Evolutionary conservation across 2,329 filamentous ascomycete species (phyloP), one percentile per base, ranked within the genome.

Genomic region (Penicillium glabrum): DNA sequence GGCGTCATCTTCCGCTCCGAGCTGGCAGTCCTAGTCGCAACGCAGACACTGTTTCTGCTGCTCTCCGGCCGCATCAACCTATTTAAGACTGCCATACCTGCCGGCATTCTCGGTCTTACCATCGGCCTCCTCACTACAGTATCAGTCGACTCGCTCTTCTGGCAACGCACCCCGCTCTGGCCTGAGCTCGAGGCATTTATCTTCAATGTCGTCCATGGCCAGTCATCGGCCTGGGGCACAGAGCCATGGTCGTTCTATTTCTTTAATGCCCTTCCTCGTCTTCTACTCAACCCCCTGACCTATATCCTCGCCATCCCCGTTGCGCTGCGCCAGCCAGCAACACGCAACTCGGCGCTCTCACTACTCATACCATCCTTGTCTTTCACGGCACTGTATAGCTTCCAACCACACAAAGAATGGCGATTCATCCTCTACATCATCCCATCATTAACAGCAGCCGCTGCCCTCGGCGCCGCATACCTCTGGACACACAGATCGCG

Each of bases 381-480:
- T 29, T 99, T 93, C 72, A 81, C 96, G 21, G 82, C 82, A 5
- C 74, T 96, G 44, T 98, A 96, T 79, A 96, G 91, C 61, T 67
- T 91, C 50, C 89, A 96, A 60, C 93, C 93, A 0, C 95, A 99
- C 78, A 99, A 99, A 72, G 95, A 99, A 77, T 89, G 92, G 72
- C 89, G 95, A 19, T 99, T 99, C 79, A 88, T 99, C 65, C 86
- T 98, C 67, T 98, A 98, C 76, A 82, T 86, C 51, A 82, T 96
- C 24, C 95, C 95, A 0, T 82, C 88, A 0, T 78, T 98, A 29
- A 96, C 93, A 0, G 89, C 88, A 11, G 84, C 88, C 3, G 88
- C 91, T 0, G 87, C 91, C 3, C 81, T 91, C 5, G 88, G 87
- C 21, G 90, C 91, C 14, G 83, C 86, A 54, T 88, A 86, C 73